These are phyloP conservation scores for Tillandsia fasciculata DNA, from an alignment of 176 grass and related monocot genomes.

Conservation along the genomic window DNA sequence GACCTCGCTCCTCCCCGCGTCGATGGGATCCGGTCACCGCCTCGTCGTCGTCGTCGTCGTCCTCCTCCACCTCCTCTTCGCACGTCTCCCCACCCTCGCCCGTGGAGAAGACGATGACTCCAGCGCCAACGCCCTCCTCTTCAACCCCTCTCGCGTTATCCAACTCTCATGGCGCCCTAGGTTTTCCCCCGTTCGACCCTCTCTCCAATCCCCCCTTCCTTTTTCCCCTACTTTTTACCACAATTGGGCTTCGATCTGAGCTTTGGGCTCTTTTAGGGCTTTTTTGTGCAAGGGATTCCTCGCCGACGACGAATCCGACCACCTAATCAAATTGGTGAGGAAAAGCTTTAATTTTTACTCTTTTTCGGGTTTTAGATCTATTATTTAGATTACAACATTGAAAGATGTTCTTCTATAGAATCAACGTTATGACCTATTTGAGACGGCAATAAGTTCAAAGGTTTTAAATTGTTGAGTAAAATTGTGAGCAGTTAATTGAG, in stretches of 20 bases:
- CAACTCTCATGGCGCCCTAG: slow-evolving; percentile 82
- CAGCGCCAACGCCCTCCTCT: not conserved
- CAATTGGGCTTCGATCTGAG: not conserved
- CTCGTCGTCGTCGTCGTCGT: slow-evolving; percentile 2
- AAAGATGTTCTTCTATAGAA: too few relatives aligned
- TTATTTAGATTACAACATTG: too few relatives aligned
- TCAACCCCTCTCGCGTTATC: slow-evolving; percentile 55
- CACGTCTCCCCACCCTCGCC: slow-evolving; percentile 13
- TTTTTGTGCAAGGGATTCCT: slow-evolving; percentile 87
- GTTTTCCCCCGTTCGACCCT: not conserved
- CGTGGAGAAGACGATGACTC: not conserved
- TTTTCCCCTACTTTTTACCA: not conserved
- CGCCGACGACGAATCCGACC: slow-evolving; percentile 59
- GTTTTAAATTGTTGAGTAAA: too few relatives aligned
- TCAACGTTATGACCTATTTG: too few relatives aligned
- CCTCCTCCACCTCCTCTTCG: not conserved
- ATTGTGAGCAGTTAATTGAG: too few relatives aligned
- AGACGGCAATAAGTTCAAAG: too few relatives aligned
- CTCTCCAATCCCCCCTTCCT: not conserved
- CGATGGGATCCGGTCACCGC: not conserved
- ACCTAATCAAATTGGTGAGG: slow-evolving; percentile 65
- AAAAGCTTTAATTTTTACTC: not conserved
- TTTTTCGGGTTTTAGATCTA: not conserved
- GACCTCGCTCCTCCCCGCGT: not conserved
- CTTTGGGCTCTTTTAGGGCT: slow-evolving; percentile 27